A percentile compares a stretch with the other conserved stretches of the same genome.
Evolutionary conservation across 352 stramenopile genomes (phyloP).

Genomic region (Pythium plurisporium): DNA sequence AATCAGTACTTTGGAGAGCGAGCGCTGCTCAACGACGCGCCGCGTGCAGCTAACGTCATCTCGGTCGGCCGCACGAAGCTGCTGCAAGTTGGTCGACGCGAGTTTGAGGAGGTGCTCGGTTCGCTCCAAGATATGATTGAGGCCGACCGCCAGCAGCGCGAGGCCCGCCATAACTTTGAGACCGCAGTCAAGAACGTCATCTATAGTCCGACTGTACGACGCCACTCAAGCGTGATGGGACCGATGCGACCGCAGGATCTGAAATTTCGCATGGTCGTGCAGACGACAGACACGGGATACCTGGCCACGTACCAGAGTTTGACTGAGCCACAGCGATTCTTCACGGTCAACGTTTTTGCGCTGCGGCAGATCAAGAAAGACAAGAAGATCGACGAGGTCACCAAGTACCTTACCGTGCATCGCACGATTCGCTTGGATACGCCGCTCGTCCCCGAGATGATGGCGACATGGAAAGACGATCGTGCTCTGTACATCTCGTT

Average conservation of each 20-base stretch:
- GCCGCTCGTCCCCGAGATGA: constrained; percentile 65
- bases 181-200: constrained; percentile 82
- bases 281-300: constrained; percentile 74
- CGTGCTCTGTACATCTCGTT: constrained; percentile 79
- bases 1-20: constrained; percentile 88
- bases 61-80: constrained; percentile 84
- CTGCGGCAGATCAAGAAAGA: constrained; percentile 64
- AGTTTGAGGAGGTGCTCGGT: constrained; percentile 95
- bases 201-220: constrained; percentile 46
- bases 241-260: constrained; percentile 56
- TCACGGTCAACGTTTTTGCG: constrained; percentile 78
- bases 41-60: constrained; percentile 91
- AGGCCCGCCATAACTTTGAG: constrained; percentile 80
- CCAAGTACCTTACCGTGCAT: constrained; percentile 61
- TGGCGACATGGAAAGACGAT: constrained; percentile 74
- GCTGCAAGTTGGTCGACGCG: constrained; percentile 89
- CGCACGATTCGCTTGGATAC: constrained; percentile 67
- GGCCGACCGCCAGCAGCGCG: constrained; percentile 63
- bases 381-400: constrained; percentile 65
- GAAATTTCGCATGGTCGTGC: constrained; percentile 64
- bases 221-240: constrained; percentile 44
- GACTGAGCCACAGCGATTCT: constrained; percentile 54
- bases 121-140: constrained; percentile 92
- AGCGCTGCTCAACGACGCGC: constrained; percentile 86
- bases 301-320: constrained; percentile 68